Evolutionary conservation across 345 rosid genomes (phyloP).

Genomic region (Moricandia moricandioides): DNA sequence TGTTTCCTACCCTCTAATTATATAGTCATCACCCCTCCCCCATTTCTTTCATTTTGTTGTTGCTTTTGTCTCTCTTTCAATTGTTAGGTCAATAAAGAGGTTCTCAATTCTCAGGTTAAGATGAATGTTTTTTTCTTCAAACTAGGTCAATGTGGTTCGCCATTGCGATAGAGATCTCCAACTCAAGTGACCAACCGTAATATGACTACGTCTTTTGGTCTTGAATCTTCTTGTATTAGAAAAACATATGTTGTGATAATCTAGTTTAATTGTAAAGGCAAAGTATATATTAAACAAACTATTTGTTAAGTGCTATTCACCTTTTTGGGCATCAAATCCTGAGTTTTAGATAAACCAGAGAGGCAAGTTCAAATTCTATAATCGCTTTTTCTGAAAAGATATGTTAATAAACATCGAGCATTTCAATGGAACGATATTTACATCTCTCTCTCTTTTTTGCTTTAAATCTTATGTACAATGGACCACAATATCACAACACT

Average conservation of each 20-base stretch:
- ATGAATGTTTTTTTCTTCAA: too few relatives aligned
- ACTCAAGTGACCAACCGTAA: too few relatives aligned
- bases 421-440: not conserved
- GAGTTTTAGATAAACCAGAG: conserved; percentile 22
- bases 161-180: too few relatives aligned
- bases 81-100: not conserved
- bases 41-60: too few relatives aligned
- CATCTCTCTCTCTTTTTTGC: not conserved
- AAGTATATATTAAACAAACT: not conserved
- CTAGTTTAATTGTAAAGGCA: not conserved
- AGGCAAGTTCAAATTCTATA: conserved; percentile 6
- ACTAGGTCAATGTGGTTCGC: not conserved
- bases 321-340: conserved; percentile 5
- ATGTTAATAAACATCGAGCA: not conserved
- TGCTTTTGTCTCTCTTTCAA: not conserved
- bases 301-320: not conserved
- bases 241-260: conserved; percentile 12
- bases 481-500: conserved; percentile 23
- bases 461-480: conserved; percentile 17
- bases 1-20: not conserved
- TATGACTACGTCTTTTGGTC: too few relatives aligned
- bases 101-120: not conserved
- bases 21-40: not conserved
- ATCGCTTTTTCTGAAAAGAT: conserved; percentile 3
- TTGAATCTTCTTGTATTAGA: too few relatives aligned